Evolutionary conservation across 2,329 filamentous ascomycete genomes (phyloP), one percentile per base, ranked within the genome.

Genomic region (Talaromyces piceae): DNA sequence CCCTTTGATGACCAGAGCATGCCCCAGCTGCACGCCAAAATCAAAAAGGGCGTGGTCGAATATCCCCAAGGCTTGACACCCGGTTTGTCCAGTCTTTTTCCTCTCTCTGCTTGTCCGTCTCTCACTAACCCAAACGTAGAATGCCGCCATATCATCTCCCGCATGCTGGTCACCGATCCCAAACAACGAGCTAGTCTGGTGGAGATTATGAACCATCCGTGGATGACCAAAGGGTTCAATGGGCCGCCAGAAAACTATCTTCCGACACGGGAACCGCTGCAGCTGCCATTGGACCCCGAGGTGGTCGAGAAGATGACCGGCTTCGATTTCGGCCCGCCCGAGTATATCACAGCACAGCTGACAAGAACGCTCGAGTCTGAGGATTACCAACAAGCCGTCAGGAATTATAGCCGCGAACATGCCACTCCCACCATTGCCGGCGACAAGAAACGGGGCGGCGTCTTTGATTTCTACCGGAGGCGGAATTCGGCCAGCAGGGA

Each of bases 1-100:
- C 93, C 93, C 0, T 98, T 98, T 63, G 93, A 98, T 66, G 93
- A 98, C 65, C 93, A 98, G 72, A 96, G 91, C 73, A 98, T 98
- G 90, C 93, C 91, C 30, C 91, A 95, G 57, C 76, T 98, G 45
- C 93, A 98, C 71, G 91, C 91, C 53, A 98, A 98, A 74, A 98
- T 98, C 71, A 98, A 98, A 75, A 95, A 95, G 67, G 93, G 93
- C 30, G 73, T 88, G 47, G 93, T 97, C 16, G 93, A 98, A 67
- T 98, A 97, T 68, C 93, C 93, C 2, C 88, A 84, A 54, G 97
- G 93, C 83, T 76, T 98, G 33, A 91, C 89, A 52, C 82, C 83
- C 61, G 91, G 91, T 94, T 78, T 67, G 84, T 72, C 20, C 27
- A 25, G 16, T 49, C 27, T 31, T 45, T 16, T 11, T 41, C 23